Evolutionary conservation across 164 flowering plant genomes (phyloP).

Genomic region (Vitis cinerea): DNA sequence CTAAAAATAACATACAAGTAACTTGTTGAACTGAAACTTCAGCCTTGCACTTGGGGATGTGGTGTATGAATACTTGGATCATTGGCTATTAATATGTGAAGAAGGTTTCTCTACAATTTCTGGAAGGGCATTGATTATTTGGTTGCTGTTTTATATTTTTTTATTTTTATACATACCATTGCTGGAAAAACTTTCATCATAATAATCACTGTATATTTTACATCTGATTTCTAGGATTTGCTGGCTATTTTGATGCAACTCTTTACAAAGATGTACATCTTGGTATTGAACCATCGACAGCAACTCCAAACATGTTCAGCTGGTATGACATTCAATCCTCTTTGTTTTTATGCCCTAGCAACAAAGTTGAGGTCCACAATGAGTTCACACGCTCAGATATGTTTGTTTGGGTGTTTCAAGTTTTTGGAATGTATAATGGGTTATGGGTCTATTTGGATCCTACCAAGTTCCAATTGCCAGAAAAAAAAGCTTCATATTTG

Average conservation of each 20-base stretch:
- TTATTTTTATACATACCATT: not conserved
- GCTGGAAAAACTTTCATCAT: not conserved
- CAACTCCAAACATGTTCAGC: constrained; percentile 98
- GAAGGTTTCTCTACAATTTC: no score
- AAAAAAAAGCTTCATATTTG: no score
- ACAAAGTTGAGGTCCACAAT: no score
- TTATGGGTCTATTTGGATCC: no score
- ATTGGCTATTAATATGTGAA: not conserved
- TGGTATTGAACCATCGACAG: constrained; percentile 89
- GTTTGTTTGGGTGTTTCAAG: no score
- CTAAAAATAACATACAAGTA: not conserved
- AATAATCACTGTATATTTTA: not conserved
- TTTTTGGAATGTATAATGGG: no score
- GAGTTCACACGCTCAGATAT: no score
- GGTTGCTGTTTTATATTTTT: not conserved
- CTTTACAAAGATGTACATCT: constrained; percentile 98
- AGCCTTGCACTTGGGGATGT: not conserved
- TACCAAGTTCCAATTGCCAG: no score
- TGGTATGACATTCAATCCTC: constrained; percentile 45
- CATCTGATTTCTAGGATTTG: constrained; percentile 65
- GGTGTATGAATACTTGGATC: not conserved
- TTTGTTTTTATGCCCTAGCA: not conserved
- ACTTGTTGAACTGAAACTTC: not conserved
- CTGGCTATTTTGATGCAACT: constrained; percentile 94
- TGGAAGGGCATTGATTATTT: no score